These are phyloP conservation scores for Truncatella angustata DNA, from an alignment of 2,329 filamentous ascomycete genomes.

Conservation along the genomic window DNA sequence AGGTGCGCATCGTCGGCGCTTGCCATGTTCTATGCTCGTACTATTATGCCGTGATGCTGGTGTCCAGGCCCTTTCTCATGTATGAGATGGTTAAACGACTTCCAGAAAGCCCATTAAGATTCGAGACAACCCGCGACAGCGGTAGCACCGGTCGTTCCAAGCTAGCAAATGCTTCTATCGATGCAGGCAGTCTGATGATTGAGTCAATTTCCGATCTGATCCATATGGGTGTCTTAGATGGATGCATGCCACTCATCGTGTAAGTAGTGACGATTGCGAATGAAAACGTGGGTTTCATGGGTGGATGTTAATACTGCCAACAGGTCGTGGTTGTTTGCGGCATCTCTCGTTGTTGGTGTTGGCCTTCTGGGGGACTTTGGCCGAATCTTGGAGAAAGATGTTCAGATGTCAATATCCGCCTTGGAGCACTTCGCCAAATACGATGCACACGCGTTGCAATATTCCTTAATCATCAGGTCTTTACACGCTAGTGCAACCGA, in stretches of 20 bases:
- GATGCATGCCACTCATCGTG: constrained; percentile 48
- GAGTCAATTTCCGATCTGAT: constrained; percentile 46
- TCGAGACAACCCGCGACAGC: constrained; percentile 20
- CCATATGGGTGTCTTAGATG: constrained; percentile 38
- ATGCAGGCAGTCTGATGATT: constrained; percentile 53
- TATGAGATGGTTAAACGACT: constrained; percentile 49
- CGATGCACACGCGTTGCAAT: constrained; percentile 51
- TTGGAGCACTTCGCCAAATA: constrained; percentile 48
- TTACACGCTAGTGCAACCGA: constrained; percentile 44
- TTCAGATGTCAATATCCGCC: constrained; percentile 43
- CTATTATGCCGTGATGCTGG: constrained; percentile 57
- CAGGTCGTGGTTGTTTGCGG: constrained; percentile 54
- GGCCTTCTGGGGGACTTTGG: constrained; percentile 52
- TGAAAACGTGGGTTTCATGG: background rate
- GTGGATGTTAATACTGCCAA: background rate
- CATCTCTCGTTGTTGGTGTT: constrained; percentile 50
- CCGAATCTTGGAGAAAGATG: constrained; percentile 49
- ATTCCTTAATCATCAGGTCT: constrained; percentile 52
- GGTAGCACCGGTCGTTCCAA: constrained; percentile 43
- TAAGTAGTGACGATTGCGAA: constrained; percentile 29
- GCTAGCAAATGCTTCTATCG: constrained; percentile 54
- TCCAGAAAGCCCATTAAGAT: constrained; percentile 28
- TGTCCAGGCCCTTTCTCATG: constrained; percentile 55
- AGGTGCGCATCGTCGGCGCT: constrained; percentile 39
- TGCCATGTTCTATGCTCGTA: constrained; percentile 52